phyloP scores from a whole-genome alignment of 345 rosid genomes.

The Populus simonii region DNA sequence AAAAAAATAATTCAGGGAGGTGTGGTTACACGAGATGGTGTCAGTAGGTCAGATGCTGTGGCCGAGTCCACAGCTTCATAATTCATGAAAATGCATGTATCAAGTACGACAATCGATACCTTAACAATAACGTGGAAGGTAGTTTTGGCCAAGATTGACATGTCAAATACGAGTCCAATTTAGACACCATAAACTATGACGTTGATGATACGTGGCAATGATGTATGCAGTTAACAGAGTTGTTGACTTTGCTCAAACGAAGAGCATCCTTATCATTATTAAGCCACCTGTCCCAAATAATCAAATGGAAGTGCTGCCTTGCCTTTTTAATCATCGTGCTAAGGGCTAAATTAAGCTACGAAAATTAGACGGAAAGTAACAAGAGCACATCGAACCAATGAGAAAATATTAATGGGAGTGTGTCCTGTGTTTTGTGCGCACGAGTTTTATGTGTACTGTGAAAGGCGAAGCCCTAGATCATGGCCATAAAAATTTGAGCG shows the following conservation, averaged over 20 bases:
- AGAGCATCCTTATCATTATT: background rate
- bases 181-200: background rate
- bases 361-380: background rate
- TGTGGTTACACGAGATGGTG: slow-evolving; percentile 5
- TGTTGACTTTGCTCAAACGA: background rate
- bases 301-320: background rate
- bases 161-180: background rate
- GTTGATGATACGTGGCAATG: background rate
- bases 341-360: background rate
- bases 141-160: background rate
- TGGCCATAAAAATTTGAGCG: background rate
- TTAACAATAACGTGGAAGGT: background rate
- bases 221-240: background rate
- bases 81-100: background rate
- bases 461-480: background rate
- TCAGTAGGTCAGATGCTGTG: slow-evolving; percentile 1
- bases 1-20: slow-evolving; percentile 1
- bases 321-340: background rate
- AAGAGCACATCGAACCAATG: background rate
- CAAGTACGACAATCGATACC: background rate
- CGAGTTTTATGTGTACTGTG: background rate
- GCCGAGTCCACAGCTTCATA: slow-evolving; percentile 11
- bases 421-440: background rate
- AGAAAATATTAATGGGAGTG: background rate
- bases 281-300: background rate